Percentiles rank a stretch among this genome's conserved stretches.
phyloP scores from a whole-genome alignment of 2,329 filamentous ascomycete genomes.

The Teratosphaeria epicoccoides region DNA sequence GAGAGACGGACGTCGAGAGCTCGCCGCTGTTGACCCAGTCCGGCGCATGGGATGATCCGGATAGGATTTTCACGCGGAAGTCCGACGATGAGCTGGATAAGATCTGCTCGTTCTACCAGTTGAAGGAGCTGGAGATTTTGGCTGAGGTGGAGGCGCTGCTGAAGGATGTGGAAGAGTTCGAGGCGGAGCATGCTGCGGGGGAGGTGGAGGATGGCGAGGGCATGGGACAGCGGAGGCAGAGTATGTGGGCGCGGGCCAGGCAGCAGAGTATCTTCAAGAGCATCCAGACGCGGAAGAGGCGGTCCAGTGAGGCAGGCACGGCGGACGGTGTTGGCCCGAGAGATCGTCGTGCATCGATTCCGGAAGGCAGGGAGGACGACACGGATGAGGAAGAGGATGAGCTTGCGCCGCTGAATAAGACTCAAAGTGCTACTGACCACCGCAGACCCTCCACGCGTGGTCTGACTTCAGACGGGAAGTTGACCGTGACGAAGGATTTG shows the following conservation, averaged over 20 bases:
- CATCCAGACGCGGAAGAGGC: constrained; percentile 27
- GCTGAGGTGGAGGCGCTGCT: constrained; percentile 70
- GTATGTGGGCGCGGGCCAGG: constrained; percentile 23
- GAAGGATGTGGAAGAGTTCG: constrained; percentile 58
- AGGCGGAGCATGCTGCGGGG: constrained; percentile 41
- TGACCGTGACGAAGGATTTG: background rate
- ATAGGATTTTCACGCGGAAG: constrained; percentile 68
- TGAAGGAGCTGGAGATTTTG: constrained; percentile 81
- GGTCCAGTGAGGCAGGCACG: constrained; percentile 29
- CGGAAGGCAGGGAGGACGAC: constrained; percentile 41
- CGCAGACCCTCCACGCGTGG: background rate
- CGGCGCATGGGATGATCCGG: constrained; percentile 53
- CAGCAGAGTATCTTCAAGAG: constrained; percentile 44
- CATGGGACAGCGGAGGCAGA: constrained; percentile 18
- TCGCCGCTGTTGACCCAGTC: constrained; percentile 57
- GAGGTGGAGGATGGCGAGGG: constrained; percentile 20
- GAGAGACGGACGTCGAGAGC: constrained; percentile 64
- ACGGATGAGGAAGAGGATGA: constrained; percentile 58
- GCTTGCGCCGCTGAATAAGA: background rate
- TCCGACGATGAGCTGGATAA: constrained; percentile 88
- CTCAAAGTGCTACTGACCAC: background rate
- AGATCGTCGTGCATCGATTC: constrained; percentile 34
- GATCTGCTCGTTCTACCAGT: constrained; percentile 77
- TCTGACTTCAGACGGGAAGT: background rate
- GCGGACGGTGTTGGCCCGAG: constrained; percentile 31